These are phyloP conservation scores for Coniferiporia sulphurascens DNA, from an alignment of 1,284 basidiomycete species.

Conservation along the genomic window DNA sequence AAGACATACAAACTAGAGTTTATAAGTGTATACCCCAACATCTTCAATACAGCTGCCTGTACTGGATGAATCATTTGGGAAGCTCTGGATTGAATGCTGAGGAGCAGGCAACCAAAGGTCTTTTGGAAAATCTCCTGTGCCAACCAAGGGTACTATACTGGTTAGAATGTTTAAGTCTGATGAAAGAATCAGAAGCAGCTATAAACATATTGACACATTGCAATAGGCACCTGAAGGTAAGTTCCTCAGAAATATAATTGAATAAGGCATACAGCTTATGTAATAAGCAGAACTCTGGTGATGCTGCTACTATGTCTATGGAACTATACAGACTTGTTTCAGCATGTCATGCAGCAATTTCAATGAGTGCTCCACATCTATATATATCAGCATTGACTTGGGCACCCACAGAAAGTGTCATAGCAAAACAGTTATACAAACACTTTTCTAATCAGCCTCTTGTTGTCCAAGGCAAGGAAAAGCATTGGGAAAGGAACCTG, in stretches of 20 bases:
- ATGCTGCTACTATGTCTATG: neutral
- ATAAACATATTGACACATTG: neutral
- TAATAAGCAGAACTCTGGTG: neutral
- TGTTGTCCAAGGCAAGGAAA: neutral
- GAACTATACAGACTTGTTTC: neutral
- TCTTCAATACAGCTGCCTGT: constrained; percentile 1
- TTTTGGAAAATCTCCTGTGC: neutral
- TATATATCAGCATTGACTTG: neutral
- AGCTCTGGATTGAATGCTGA: neutral
- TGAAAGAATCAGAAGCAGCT: neutral
- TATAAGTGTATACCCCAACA: neutral
- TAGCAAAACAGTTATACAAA: neutral
- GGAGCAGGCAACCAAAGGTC: neutral
- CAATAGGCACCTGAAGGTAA: neutral
- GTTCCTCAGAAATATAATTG: neutral
- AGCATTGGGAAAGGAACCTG: neutral
- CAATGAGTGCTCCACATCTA: neutral
- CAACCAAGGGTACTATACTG: neutral
- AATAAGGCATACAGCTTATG: neutral
- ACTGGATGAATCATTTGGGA: neutral
- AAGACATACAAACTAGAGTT: constrained; percentile 13
- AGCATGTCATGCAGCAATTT: neutral
- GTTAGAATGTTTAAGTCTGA: constrained; percentile 1
- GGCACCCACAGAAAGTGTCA: neutral
- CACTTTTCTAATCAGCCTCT: neutral